phyloP scores from a whole-genome alignment of 2,329 filamentous ascomycete species.

The Trichoderma arundinaceum region DNA sequence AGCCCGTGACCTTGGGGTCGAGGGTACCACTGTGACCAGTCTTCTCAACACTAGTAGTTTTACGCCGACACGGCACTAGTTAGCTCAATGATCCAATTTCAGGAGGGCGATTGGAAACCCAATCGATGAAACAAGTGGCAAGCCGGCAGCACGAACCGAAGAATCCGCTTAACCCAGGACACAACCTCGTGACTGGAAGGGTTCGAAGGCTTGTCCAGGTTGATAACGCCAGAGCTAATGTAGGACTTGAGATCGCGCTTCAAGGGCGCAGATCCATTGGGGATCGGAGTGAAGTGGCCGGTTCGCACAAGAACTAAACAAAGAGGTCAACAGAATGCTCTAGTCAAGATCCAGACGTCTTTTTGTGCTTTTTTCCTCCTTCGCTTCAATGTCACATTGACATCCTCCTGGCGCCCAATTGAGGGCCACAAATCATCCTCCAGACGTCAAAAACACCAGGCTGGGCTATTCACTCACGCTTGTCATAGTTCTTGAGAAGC shows the following conservation, averaged over 20 bases:
- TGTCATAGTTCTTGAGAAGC: conserved; percentile 94
- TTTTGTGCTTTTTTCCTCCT: conserved; percentile 4
- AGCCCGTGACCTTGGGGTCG: conserved; percentile 97
- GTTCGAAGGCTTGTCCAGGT: conserved; percentile 86
- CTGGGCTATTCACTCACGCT: conserved; percentile 63
- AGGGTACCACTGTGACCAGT: conserved; percentile 98
- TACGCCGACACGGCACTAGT: not conserved
- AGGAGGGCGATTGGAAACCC: not conserved
- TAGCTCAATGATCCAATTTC: conserved; percentile 16
- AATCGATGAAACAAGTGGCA: not conserved
- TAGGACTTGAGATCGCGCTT: conserved; percentile 97
- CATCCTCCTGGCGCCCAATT: conserved; percentile 11
- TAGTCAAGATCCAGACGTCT: not conserved
- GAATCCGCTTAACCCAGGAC: conserved; percentile 97
- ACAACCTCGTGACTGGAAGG: conserved; percentile 98
- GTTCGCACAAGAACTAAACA: conserved; percentile 82
- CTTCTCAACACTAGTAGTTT: conserved; percentile 67
- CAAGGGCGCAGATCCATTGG: conserved; percentile 86
- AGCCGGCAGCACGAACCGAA: conserved; percentile 64
- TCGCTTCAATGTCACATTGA: conserved; percentile 1
- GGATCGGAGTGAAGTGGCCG: conserved; percentile 96
- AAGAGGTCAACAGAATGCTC: conserved; percentile 15
- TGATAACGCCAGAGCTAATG: conserved; percentile 96
- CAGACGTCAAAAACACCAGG: not conserved
- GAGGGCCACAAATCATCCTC: not conserved